Conservation (phyloP, 2,329 filamentous ascomycete genomes). For the Elsinoe fawcettii region DNA sequence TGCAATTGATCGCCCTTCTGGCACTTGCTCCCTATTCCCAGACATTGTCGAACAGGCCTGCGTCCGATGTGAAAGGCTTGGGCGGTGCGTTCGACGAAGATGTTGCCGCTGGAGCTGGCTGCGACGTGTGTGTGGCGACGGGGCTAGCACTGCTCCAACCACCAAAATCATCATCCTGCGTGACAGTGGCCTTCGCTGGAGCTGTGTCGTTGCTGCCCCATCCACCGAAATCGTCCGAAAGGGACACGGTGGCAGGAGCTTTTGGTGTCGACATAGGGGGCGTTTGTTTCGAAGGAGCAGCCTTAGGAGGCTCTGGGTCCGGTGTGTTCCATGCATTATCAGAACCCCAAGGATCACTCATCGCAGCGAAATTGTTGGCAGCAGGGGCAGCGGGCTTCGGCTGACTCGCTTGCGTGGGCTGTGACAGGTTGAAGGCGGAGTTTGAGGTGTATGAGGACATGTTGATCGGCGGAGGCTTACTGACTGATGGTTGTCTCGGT, state of each 20-base stretch:
- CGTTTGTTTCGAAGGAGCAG: constrained; percentile 29
- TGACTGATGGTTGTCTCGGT: constrained; percentile 26
- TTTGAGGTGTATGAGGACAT: constrained; percentile 36
- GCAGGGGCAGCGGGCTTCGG: constrained; percentile 28
- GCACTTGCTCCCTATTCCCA: constrained; percentile 72
- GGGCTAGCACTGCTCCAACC: constrained; percentile 73
- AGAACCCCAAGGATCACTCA: constrained; percentile 70
- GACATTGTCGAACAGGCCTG: constrained; percentile 92
- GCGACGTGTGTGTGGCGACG: constrained; percentile 30
- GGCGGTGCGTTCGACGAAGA: not conserved
- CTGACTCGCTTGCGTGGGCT: constrained; percentile 34
- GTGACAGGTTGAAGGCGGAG: constrained; percentile 78
- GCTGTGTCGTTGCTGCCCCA: constrained; percentile 52
- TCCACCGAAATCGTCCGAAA: constrained; percentile 54
- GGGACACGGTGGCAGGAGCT: constrained; percentile 38
- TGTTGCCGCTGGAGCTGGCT: constrained; percentile 38
- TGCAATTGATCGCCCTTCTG: not conserved
- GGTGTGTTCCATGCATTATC: constrained; percentile 74
- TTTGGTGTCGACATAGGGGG: constrained; percentile 31
- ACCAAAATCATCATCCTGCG: constrained; percentile 90
- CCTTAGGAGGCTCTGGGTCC: constrained; percentile 40
- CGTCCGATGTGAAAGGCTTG: constrained; percentile 46
- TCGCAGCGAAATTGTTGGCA: constrained; percentile 34
- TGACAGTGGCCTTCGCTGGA: constrained; percentile 54
- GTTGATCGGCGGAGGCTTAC: constrained; percentile 29